phyloP scores from a whole-genome alignment of 2,329 filamentous ascomycete genomes.

The Cryphonectria parasitica region DNA sequence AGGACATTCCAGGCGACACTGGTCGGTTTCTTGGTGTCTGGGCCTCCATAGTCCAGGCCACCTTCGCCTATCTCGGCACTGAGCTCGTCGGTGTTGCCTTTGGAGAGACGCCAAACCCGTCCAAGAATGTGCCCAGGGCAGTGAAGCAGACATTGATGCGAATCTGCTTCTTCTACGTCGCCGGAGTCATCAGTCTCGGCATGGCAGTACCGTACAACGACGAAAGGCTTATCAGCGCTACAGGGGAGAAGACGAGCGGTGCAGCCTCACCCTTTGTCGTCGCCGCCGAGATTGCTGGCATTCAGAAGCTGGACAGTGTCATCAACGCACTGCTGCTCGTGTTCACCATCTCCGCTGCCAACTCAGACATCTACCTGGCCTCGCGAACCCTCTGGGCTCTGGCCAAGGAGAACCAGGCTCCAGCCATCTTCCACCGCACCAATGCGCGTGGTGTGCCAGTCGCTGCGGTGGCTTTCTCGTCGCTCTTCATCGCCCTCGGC shows the following conservation, averaged over 20 bases:
- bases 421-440: constrained; percentile 40
- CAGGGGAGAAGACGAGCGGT: constrained; percentile 47
- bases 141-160: constrained; percentile 69
- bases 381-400: constrained; percentile 47
- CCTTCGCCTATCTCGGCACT: constrained; percentile 50
- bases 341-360: constrained; percentile 62
- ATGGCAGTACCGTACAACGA: constrained; percentile 64
- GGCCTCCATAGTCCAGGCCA: constrained; percentile 44
- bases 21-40: constrained; percentile 46
- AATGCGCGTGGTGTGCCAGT: constrained; percentile 46
- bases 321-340: constrained; percentile 65
- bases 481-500: constrained; percentile 43
- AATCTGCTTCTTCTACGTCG: constrained; percentile 63
- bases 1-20: constrained; percentile 30
- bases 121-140: constrained; percentile 67
- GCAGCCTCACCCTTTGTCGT: constrained; percentile 50
- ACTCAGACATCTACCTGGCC: constrained; percentile 59
- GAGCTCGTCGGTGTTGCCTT: constrained; percentile 72
- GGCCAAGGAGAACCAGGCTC: constrained; percentile 46
- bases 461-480: constrained; percentile 42
- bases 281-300: constrained; percentile 56
- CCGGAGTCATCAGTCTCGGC: constrained; percentile 65
- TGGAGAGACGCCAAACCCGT: constrained; percentile 69
- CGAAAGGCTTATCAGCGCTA: constrained; percentile 54
- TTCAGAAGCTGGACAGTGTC: constrained; percentile 55